These are phyloP conservation scores for Didymella sp. DNA, from an alignment of 2,329 filamentous ascomycete species.

Conservation along the genomic window DNA sequence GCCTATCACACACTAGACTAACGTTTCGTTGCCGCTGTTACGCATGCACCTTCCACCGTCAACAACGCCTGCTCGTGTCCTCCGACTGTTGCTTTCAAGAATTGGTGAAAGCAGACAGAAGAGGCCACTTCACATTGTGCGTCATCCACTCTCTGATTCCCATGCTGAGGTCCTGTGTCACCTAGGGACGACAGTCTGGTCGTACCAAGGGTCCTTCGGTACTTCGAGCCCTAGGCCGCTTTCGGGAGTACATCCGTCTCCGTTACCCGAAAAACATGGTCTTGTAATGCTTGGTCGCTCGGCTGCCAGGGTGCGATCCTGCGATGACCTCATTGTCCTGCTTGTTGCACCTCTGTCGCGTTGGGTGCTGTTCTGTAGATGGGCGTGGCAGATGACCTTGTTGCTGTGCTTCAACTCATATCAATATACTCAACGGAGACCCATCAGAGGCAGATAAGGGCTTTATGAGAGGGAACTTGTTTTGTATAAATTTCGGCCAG, in stretches of 20 bases:
- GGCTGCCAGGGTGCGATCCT: neutral
- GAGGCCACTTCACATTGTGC: slow-evolving; percentile 9
- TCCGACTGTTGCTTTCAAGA: neutral
- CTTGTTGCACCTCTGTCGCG: neutral
- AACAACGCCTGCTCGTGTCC: neutral
- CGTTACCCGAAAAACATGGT: neutral
- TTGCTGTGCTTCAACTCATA: too few species aligned
- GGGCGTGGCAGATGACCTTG: neutral
- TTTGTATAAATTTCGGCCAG: neutral
- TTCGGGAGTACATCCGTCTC: slow-evolving; percentile 7
- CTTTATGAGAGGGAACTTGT: neutral
- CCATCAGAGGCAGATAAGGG: too few species aligned
- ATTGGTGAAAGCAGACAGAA: neutral
- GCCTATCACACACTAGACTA: slow-evolving; percentile 5
- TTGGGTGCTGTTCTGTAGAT: neutral
- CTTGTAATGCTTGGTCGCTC: neutral
- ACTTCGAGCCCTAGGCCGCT: neutral
- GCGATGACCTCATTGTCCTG: neutral
- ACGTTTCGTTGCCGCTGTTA: slow-evolving; percentile 11
- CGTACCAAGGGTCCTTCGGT: slow-evolving; percentile 6
- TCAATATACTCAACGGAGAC: too few species aligned
- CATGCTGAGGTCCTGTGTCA: neutral
- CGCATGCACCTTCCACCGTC: slow-evolving; percentile 6
- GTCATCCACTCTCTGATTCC: too few species aligned
- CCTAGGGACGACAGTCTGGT: neutral